Base-by-base conservation (phyloP, 2,329 filamentous ascomycete genomes). In the Venturia asperata region DNA sequence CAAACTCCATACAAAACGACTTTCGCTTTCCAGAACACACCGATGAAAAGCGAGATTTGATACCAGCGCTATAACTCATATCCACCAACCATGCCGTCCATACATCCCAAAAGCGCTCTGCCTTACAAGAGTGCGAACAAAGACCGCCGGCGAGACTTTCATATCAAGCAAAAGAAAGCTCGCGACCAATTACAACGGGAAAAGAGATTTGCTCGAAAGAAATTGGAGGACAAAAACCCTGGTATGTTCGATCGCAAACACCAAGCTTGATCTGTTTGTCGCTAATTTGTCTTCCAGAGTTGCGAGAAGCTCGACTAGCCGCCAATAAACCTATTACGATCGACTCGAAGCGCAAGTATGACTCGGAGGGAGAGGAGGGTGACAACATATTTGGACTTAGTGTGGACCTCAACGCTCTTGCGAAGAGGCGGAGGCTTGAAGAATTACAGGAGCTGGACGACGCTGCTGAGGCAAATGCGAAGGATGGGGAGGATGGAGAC, bases 321-420 rank as follows among this genome's bases (percentile, higher is more conserved):
- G 85, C 84, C 69, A 96, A 96, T 78, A 83, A 92, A 55, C 89
- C 94, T 0, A 76, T 85, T 64, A 96, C 91, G 0, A 83, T 96
- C 66, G 92, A 97, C 71, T 85, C 87, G 71, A 96, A 96, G 80
- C 86, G 94, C 74, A 86, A 91, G 41, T 97, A 91, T 91, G 92
- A 97, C 71, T 87, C 92, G 63, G 84, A 85, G 11, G 74, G 77
- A 34, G 76, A 74, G 5, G 77, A 79, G 63, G 75, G 74, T 42
- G 77, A 74, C 52, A 77, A 78, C 66, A 76, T 74, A 47, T 70
- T 81, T 49, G 78, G 78, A 11, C 72, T 74, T 70, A 75, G 76
- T 17, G 75, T 80, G 30, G 78, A 81, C 68, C 73, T 80, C n/a
- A 74, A 78, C 67, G 68, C 77, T 41, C 72, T 79, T 55, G 73